phyloP scores from a whole-genome alignment of 495 filamentous ascomycete species.

The Xylaria cubensis region DNA sequence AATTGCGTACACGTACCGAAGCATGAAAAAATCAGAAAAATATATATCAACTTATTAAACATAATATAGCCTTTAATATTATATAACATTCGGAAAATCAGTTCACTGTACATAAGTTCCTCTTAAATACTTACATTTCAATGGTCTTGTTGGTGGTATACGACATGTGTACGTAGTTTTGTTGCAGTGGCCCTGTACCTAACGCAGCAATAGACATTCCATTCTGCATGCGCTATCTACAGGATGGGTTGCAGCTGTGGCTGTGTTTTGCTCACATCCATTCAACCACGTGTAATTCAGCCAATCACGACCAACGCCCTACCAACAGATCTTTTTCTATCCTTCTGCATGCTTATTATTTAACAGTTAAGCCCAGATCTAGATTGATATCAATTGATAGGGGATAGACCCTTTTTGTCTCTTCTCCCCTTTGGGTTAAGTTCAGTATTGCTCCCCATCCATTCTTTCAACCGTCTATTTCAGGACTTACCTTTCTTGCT shows the following conservation, averaged over 20 bases:
- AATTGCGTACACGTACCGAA: too few species aligned
- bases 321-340: slow-evolving; percentile 16
- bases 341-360: not conserved
- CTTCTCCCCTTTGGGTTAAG: not conserved
- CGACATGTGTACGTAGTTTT: too few species aligned
- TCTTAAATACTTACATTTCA: too few species aligned
- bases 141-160: too few species aligned
- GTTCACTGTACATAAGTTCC: too few species aligned
- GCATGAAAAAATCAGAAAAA: too few species aligned
- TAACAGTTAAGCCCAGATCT: not conserved
- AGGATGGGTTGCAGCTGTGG: slow-evolving; percentile 9
- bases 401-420: slow-evolving; percentile 6
- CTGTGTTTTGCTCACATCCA: slow-evolving; percentile 8
- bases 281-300: not conserved
- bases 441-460: not conserved
- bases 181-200: too few species aligned
- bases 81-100: too few species aligned
- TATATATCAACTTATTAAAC: too few species aligned
- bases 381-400: not conserved
- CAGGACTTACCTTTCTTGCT: not conserved
- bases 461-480: not conserved
- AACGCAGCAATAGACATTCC: too few species aligned
- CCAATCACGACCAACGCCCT: slow-evolving; percentile 15
- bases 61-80: too few species aligned
- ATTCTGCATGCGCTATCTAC: not conserved